Evolutionary conservation across 2,329 filamentous ascomycete genomes (phyloP), one percentile per base, ranked within the genome.

Genomic region (Penicillium sp.): DNA sequence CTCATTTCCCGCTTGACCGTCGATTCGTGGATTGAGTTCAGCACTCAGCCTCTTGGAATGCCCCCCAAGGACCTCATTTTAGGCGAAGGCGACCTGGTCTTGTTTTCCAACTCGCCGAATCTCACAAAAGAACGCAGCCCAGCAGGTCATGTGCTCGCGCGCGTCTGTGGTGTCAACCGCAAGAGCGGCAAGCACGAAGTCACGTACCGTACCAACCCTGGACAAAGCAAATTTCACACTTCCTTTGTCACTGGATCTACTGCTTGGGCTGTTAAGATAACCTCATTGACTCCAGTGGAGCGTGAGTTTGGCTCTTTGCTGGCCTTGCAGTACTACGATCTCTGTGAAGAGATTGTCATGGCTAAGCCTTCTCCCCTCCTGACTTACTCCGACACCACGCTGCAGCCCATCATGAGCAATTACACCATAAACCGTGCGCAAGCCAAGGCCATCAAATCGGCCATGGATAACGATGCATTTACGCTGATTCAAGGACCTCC

Each of bases 401-500:
- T 95, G 5, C 69, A 76, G 5, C 74, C 77, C 6, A 74, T 86
- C 23, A 81, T 84, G 63, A 70, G 76, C 15, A 89, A 83, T 41
- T 96, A 95, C 66, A 76, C 78, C 14, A 77, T 98, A 39, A 98
- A 98, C 59, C 72, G 73, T 28, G 92, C 88, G 4, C 92, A 98
- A 60, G 87, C 90, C 3, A 85, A 85, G 62, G 92, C 92, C 6
- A 86, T 98, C 44, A 78, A 92, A 47, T 93, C 90, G 36, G 90
- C 89, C 9, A 77, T 89, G 40, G 89, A 94, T 55, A 98, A 98
- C 52, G 92, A 96, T 64, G 93, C 87, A 0, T 98, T 98, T 58
- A 96, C 92, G 2, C 71, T 98, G 44, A 88, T 98, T 52, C 92
- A 98, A 67, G 92, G 86, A 38, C 92, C 92, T 34, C 92, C 92